Evolutionary conservation across 495 filamentous ascomycete genomes (phyloP).

Genomic region (Talaromyces stipitatus): DNA sequence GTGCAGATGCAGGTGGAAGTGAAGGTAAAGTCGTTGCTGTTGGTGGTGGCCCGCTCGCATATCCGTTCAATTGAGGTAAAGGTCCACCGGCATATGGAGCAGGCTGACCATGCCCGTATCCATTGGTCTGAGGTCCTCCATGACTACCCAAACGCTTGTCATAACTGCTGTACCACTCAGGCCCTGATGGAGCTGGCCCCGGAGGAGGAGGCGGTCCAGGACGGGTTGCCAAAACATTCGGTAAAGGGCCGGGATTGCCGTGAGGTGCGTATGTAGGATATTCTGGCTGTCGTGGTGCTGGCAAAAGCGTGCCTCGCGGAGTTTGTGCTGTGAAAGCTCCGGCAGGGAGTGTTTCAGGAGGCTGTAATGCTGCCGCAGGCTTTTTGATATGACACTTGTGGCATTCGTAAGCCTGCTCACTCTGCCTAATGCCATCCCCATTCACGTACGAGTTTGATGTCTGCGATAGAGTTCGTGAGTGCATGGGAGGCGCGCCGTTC

Average conservation of each 20-base stretch:
- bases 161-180: slow-evolving; percentile 26
- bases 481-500: slow-evolving; percentile 27
- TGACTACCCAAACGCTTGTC: slow-evolving; percentile 26
- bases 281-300: slow-evolving; percentile 26
- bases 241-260: slow-evolving; percentile 13
- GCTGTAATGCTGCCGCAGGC: slow-evolving; percentile 16
- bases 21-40: not conserved
- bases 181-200: slow-evolving; percentile 14
- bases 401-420: slow-evolving; percentile 30
- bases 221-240: slow-evolving; percentile 23
- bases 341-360: slow-evolving; percentile 14
- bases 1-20: not conserved
- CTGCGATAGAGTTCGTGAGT: slow-evolving; percentile 17
- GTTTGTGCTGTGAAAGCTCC: not conserved
- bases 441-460: slow-evolving; percentile 21
- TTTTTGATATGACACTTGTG: slow-evolving; percentile 47
- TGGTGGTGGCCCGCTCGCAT: slow-evolving; percentile 9
- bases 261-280: slow-evolving; percentile 25
- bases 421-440: slow-evolving; percentile 18
- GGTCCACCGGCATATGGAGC: slow-evolving; percentile 7
- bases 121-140: slow-evolving; percentile 20
- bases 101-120: slow-evolving; percentile 8
- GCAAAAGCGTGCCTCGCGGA: slow-evolving; percentile 13
- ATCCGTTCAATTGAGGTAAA: slow-evolving; percentile 24
- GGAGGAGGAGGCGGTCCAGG: slow-evolving; percentile 17